phyloP scores from a whole-genome alignment of 2,329 filamentous ascomycete genomes.

The Plenodomus tracheiphilus region DNA sequence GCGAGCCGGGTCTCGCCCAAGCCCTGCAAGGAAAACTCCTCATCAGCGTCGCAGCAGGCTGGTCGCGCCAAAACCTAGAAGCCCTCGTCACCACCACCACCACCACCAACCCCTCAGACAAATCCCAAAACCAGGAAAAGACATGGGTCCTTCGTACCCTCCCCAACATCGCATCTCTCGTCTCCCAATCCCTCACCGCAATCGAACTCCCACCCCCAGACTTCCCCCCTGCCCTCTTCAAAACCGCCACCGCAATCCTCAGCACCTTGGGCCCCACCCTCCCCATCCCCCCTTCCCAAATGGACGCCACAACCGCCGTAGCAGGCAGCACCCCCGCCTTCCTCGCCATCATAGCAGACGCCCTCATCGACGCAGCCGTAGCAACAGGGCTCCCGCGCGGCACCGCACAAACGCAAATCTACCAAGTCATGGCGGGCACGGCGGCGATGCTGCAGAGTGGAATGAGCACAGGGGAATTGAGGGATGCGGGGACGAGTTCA shows the following conservation, averaged over 20 bases:
- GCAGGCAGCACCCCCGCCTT: slow-evolving; percentile 38
- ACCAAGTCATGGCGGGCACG: slow-evolving; percentile 37
- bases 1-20: slow-evolving; percentile 42
- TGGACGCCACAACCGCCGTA: slow-evolving; percentile 35
- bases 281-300: slow-evolving; percentile 23
- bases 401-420: slow-evolving; percentile 33
- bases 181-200: slow-evolving; percentile 49
- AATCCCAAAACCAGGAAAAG: slow-evolving; percentile 6
- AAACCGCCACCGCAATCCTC: slow-evolving; percentile 27
- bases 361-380: slow-evolving; percentile 36
- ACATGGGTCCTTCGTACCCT: slow-evolving; percentile 48
- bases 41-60: slow-evolving; percentile 58
- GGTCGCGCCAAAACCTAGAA: slow-evolving; percentile 40
- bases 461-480: slow-evolving; percentile 30
- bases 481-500: slow-evolving; percentile 34
- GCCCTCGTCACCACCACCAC: slow-evolving; percentile 13
- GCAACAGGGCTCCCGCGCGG: slow-evolving; percentile 31
- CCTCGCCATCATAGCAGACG: slow-evolving; percentile 37
- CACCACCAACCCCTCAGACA: neutral
- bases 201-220: slow-evolving; percentile 28
- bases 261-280: slow-evolving; percentile 26
- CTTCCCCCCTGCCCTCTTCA: slow-evolving; percentile 17
- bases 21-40: slow-evolving; percentile 52
- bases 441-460: slow-evolving; percentile 36
- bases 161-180: slow-evolving; percentile 51